A percentile compares a stretch with the other conserved stretches of the same genome.
phyloP scores from a whole-genome alignment of 768 basidiomycete genomes.

The Gyrodon lividus region DNA sequence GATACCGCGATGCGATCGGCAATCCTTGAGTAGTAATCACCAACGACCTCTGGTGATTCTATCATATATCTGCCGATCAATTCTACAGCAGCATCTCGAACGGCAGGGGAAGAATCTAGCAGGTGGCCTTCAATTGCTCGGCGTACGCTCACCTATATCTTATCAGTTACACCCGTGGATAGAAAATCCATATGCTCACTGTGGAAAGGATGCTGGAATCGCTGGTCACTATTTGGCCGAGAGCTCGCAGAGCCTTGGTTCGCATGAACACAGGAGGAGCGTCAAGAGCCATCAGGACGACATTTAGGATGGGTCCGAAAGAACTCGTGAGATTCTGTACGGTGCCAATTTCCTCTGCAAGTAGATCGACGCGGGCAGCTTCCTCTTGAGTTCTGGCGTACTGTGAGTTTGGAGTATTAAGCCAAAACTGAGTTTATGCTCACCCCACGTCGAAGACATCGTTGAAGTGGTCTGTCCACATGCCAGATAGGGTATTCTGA shows the following conservation, averaged over 20 bases:
- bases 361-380: conserved; percentile 58
- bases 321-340: conserved; percentile 74
- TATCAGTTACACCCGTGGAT: conserved; percentile 2
- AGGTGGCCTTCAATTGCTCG: conserved; percentile 87
- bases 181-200: conserved; percentile 42
- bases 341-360: conserved; percentile 75
- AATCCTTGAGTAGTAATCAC: conserved; percentile 85
- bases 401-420: conserved; percentile 2
- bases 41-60: conserved; percentile 82
- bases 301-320: conserved; percentile 80
- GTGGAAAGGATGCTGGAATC: conserved; percentile 80
- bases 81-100: conserved; percentile 96
- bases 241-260: conserved; percentile 87
- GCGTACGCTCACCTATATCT: conserved; percentile 67
- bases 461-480: conserved; percentile 67
- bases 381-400: conserved; percentile 67
- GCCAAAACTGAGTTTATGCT: conserved; percentile 13
- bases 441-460: conserved; percentile 87
- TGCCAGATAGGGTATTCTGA: conserved; percentile 61
- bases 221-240: conserved; percentile 86
- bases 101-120: conserved; percentile 87
- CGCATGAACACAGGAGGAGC: conserved; percentile 88
- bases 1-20: conserved; percentile 87
- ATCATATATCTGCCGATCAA: conserved; percentile 97
- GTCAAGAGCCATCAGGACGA: conserved; percentile 77